Conservation (phyloP, 2,329 filamentous ascomycete species). For the Xylariales sp. region DNA sequence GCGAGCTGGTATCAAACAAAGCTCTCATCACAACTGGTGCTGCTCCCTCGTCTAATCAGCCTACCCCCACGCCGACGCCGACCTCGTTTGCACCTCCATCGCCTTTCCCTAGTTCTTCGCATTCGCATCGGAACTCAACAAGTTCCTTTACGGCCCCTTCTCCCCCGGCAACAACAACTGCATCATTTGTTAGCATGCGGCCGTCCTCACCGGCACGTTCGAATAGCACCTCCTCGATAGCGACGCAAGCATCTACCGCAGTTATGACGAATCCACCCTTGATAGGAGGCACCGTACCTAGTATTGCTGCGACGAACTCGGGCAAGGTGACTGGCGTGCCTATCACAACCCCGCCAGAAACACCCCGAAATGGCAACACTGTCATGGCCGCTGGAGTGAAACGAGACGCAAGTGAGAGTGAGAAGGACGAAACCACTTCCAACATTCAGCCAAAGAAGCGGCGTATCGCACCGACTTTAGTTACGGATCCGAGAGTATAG, state of each 20-base stretch:
- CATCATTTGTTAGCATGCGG: conserved; percentile 57
- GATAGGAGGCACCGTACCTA: conserved; percentile 71
- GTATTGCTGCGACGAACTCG: conserved; percentile 70
- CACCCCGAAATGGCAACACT: conserved; percentile 62
- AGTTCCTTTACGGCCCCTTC: conserved; percentile 56
- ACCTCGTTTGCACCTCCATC: conserved; percentile 58
- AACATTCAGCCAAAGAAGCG: conserved; percentile 56
- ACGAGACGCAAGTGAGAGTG: conserved; percentile 52
- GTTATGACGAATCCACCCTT: conserved; percentile 75
- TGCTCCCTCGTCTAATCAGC: conserved; percentile 50
- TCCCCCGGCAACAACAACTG: conserved; percentile 42
- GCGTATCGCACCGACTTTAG: conserved; percentile 63
- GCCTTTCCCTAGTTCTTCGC: conserved; percentile 45
- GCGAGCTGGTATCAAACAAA: conserved; percentile 54
- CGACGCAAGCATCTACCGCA: conserved; percentile 54
- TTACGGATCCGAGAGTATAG: too few relatives aligned
- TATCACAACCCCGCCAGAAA: conserved; percentile 86
- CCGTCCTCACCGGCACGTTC: conserved; percentile 78
- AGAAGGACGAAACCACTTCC: conserved; percentile 45
- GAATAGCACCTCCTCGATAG: conserved; percentile 79
- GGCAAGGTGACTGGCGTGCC: conserved; percentile 60
- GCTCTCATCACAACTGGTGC: conserved; percentile 34
- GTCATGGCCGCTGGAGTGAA: conserved; percentile 45
- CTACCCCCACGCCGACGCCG: conserved; percentile 64
- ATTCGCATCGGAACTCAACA: conserved; percentile 54